Evolutionary conservation across 2,329 filamentous ascomycete genomes (phyloP).

Genomic region (Penicillium capsulatum): DNA sequence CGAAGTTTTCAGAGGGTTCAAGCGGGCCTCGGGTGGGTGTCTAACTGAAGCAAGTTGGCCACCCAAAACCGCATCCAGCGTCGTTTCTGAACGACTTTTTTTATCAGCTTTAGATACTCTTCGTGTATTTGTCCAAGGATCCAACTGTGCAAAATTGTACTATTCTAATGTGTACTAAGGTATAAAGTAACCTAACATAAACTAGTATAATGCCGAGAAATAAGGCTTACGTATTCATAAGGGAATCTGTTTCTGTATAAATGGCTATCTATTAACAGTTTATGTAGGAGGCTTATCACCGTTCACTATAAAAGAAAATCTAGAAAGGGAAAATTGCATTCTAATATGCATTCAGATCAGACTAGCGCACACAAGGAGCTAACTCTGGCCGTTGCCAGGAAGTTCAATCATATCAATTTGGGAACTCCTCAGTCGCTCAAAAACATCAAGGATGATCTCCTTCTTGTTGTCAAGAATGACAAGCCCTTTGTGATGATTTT

Average conservation of each 20-base stretch:
- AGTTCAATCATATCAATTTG: conserved; percentile 2
- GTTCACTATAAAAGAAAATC: not conserved
- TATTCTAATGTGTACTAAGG: too few relatives aligned
- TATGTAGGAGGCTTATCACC: not conserved
- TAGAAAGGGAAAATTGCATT: not conserved
- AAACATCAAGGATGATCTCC: conserved; percentile 4
- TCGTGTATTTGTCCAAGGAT: too few relatives aligned
- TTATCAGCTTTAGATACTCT: too few relatives aligned
- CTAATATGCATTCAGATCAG: not conserved
- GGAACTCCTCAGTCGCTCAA: conserved; percentile 2
- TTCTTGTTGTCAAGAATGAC: conserved; percentile 7
- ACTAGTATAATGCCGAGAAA: not conserved
- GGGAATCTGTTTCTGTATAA: not conserved
- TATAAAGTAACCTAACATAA: not conserved
- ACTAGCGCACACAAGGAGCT: not conserved
- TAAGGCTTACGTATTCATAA: not conserved
- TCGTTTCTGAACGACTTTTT: too few relatives aligned
- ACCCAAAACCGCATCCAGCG: too few relatives aligned
- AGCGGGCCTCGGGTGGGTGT: too few relatives aligned
- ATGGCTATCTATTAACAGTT: not conserved
- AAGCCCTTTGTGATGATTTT: conserved; percentile 4
- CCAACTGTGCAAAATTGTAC: too few relatives aligned
- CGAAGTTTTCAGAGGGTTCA: too few relatives aligned
- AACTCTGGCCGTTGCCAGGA: not conserved
- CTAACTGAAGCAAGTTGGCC: too few relatives aligned